Evolutionary conservation across 352 stramenopile species (phyloP), one percentile per base, ranked within the genome.

Genomic region (Globisporangium emineosum): DNA sequence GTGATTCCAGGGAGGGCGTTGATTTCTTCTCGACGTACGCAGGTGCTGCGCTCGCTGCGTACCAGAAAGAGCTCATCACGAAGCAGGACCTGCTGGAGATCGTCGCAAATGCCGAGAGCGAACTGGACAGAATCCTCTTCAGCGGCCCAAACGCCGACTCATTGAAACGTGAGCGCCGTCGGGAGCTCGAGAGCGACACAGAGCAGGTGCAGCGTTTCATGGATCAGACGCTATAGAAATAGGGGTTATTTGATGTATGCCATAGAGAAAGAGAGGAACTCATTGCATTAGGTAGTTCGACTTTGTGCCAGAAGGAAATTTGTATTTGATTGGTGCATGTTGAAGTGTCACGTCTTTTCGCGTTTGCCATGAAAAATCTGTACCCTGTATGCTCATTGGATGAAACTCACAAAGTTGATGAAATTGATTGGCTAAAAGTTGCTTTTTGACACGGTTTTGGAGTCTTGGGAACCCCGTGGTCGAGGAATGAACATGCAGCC

Each of bases 11-110:
- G 1, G 73, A 88, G 71, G 86, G 86, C 9, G 76, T 94, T 2
- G 67, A 82, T 9, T 91, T 94, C 61, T 94, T 91, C 65, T 73
- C 68, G 12, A 90, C 81, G 30, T 94, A 93, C 56, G 76, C 82
- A 0, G 81, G 72, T 6, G 86, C 86, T 13, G 84, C 77, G 5
- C 63, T 89, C 19, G 65, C 69, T 10, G 81, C 79, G 4, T 71
- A 82, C 57, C 73, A 87, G 40, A 91, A 90, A 53, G 73, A 71
- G 2, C 71, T 94, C 47, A 75, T 93, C 49, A 76, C 72, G 5
- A 57, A 59, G 29, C 61, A 84, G 13, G 79, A 91, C n/a, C 52
- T 92, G 54, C 49, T 79, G 10, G 72, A 68, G 15, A 80, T 92
- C 23, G 70, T 66, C 17, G 58, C 61, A 10, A 62, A 64, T 2